Percentiles rank a stretch among this genome's conserved stretches.
Evolutionary conservation across 148 eudicot genomes (phyloP).

Genomic region (Camellia granthamiana): DNA sequence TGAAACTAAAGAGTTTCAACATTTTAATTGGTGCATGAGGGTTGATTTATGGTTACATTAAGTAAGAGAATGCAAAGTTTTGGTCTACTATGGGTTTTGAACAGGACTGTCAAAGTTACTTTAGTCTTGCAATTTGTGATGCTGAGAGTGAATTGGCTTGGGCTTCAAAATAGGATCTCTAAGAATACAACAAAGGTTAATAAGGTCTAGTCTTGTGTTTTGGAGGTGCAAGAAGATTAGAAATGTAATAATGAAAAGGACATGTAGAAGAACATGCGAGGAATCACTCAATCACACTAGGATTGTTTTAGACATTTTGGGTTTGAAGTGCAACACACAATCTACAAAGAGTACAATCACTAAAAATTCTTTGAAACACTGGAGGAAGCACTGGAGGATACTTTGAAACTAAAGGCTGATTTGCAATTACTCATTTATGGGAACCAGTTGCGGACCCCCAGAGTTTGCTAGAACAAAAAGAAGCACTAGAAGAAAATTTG

Average conservation of each 20-base stretch:
- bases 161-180: background rate
- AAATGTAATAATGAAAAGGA: background rate
- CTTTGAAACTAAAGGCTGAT: too few relatives aligned
- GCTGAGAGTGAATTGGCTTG: too few relatives aligned
- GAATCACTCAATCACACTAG: background rate
- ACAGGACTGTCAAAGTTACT: background rate
- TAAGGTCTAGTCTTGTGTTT: background rate
- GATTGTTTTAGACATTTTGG: background rate
- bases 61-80: background rate
- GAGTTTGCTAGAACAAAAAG: too few relatives aligned
- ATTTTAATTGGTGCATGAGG: too few relatives aligned
- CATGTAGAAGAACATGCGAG: background rate
- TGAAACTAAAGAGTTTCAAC: too few relatives aligned
- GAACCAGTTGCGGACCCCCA: too few relatives aligned
- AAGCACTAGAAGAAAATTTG: too few relatives aligned
- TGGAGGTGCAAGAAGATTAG: background rate
- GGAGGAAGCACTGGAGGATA: too few relatives aligned
- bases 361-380: too few relatives aligned
- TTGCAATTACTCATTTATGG: too few relatives aligned
- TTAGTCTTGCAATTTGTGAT: background rate
- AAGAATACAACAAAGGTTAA: background rate
- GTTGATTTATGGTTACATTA: too few relatives aligned
- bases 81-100: background rate
- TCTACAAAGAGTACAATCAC: too few relatives aligned
- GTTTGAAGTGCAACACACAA: background rate